phyloP scores from a whole-genome alignment of 129 eudicot species.

The Saposhnikovia divaricata region DNA sequence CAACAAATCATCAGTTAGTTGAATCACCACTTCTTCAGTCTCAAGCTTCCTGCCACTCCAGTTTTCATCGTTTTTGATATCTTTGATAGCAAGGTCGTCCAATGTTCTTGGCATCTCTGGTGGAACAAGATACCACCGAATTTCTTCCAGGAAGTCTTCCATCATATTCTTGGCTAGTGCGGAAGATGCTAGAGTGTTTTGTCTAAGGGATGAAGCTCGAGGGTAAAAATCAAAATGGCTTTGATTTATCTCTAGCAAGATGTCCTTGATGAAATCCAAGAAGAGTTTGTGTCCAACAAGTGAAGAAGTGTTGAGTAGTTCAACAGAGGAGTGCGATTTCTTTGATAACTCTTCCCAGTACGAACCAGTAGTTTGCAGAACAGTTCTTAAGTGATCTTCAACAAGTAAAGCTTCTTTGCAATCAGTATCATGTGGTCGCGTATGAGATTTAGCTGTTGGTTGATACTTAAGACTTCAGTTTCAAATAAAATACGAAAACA shows the following conservation, averaged over 20 bases:
- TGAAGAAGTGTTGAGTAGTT: conserved; percentile 5
- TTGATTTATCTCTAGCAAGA: conserved; percentile 26
- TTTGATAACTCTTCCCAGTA: conserved; percentile 40
- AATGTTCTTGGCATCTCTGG: conserved; percentile 28
- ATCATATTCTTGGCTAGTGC: conserved; percentile 27
- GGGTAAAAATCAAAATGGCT: conserved; percentile 8
- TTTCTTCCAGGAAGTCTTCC: conserved; percentile 39
- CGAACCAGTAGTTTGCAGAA: conserved; percentile 27
- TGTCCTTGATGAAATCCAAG: conserved; percentile 42
- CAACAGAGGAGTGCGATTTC: conserved; percentile 11
- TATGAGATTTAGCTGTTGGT: conserved; percentile 23
- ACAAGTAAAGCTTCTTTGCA: conserved; percentile 27
- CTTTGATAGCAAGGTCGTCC: conserved; percentile 38
- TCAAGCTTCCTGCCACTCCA: conserved; percentile 41
- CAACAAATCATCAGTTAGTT: conserved; percentile 37
- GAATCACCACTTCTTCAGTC: conserved; percentile 36
- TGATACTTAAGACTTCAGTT: not conserved
- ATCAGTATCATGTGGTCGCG: conserved; percentile 42
- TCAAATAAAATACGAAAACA: not conserved
- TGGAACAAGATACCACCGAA: conserved; percentile 38
- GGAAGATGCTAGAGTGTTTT: conserved; percentile 17
- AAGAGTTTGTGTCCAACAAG: conserved; percentile 35
- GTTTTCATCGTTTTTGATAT: conserved; percentile 25
- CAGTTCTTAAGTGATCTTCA: conserved; percentile 13
- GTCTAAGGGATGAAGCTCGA: conserved; percentile 17